Percentiles rank a stretch among this genome's conserved stretches.
These are phyloP conservation scores for Prillingera fragicola DNA, from an alignment of 1,284 basidiomycete species.

Conservation along the genomic window DNA sequence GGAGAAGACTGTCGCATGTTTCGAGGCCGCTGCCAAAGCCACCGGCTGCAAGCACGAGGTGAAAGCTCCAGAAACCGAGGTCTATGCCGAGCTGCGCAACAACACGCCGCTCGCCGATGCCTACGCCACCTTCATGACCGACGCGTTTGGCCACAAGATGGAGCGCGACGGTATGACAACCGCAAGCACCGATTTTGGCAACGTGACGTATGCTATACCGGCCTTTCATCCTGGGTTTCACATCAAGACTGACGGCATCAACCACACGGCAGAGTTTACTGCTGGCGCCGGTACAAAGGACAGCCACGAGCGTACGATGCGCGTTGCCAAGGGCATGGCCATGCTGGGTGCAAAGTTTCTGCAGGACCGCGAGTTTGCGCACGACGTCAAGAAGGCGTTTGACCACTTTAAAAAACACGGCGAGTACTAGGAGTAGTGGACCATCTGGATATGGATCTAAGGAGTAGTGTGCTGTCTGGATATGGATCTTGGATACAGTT, in stretches of 20 bases:
- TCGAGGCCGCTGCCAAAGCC: constrained; percentile 22
- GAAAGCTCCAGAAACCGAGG: constrained; percentile 16
- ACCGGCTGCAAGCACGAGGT: constrained; percentile 24
- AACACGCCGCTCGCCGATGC: constrained; percentile 20
- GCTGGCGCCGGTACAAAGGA: constrained; percentile 25
- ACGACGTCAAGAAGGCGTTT: constrained; percentile 27
- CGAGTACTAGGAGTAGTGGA: constrained; percentile 8
- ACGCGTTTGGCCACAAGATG: constrained; percentile 21
- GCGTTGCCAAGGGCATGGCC: constrained; percentile 44
- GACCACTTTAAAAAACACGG: constrained; percentile 25
- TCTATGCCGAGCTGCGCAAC: constrained; percentile 31
- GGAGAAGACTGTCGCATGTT: constrained; percentile 24
- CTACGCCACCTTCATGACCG: constrained; percentile 26
- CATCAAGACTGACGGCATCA: constrained; percentile 13
- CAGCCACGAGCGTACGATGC: constrained; percentile 33
- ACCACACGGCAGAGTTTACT: constrained; percentile 31
- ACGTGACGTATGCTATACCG: constrained; percentile 24
- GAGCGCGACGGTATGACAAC: constrained; percentile 22
- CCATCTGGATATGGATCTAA: too few species aligned
- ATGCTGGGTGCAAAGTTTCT: constrained; percentile 40
- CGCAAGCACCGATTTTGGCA: constrained; percentile 30
- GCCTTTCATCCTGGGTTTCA: constrained; percentile 22
- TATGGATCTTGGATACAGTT: too few species aligned
- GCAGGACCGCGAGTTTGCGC: constrained; percentile 37
- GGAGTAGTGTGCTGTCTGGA: too few species aligned